Evolutionary conservation across 495 filamentous ascomycete species (phyloP).

Genomic region (Hypomontagnella monticulosa): DNA sequence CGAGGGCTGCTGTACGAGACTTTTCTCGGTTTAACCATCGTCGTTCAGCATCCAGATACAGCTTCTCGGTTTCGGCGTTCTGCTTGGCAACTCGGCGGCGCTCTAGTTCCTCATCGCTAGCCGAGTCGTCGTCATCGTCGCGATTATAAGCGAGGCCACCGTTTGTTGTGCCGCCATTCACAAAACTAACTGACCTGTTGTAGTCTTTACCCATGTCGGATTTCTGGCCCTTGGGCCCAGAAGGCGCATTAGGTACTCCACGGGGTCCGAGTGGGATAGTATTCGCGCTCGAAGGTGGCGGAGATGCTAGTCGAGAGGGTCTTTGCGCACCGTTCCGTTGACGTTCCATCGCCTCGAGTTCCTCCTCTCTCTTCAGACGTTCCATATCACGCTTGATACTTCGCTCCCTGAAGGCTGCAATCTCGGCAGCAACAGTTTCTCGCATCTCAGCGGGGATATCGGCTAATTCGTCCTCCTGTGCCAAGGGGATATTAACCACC

Average conservation of each 20-base stretch:
- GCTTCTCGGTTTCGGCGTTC: conserved; percentile 77
- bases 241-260: conserved; percentile 79
- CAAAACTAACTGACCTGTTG: conserved; percentile 72
- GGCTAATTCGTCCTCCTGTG: conserved; percentile 90
- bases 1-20: conserved; percentile 80
- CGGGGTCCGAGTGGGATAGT: conserved; percentile 87
- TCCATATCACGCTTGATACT: conserved; percentile 89
- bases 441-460: conserved; percentile 97
- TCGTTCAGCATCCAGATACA: conserved; percentile 85
- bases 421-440: conserved; percentile 95
- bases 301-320: conserved; percentile 72
- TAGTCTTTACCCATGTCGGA: conserved; percentile 57
- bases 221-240: conserved; percentile 81
- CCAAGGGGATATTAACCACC: conserved; percentile 89
- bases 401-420: conserved; percentile 90
- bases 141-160: conserved; percentile 62
- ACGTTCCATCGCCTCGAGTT: conserved; percentile 87
- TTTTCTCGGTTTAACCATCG: conserved; percentile 91
- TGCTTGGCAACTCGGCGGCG: conserved; percentile 74
- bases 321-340: conserved; percentile 72
- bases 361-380: conserved; percentile 85
- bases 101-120: conserved; percentile 87
- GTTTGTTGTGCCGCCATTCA: conserved; percentile 81
- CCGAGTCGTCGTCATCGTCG: conserved; percentile 90
- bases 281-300: conserved; percentile 77